Conservation (phyloP, 768 basidiomycete genomes). For the Amanita jacksonii region DNA sequence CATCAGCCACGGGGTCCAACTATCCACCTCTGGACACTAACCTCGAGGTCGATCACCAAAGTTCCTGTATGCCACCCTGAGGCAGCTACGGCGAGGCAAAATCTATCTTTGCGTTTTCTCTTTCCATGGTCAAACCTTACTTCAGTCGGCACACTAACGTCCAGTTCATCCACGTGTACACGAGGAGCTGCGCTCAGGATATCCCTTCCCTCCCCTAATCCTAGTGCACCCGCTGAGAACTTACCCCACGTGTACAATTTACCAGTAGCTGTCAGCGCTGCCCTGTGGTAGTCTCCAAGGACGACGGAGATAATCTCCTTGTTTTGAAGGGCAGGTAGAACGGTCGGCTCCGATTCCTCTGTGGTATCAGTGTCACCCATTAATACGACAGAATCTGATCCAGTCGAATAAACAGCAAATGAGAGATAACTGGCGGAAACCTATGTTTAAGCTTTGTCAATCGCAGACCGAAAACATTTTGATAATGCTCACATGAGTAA, state of each 20-base stretch:
- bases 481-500: slow-evolving; percentile 61
- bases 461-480: background rate
- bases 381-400: slow-evolving; percentile 60
- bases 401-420: slow-evolving; percentile 78
- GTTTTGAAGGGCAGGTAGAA: slow-evolving; percentile 69
- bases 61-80: slow-evolving; percentile 92
- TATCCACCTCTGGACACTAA: slow-evolving; percentile 19
- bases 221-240: slow-evolving; percentile 73
- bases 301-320: slow-evolving; percentile 76
- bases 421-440: slow-evolving; percentile 78
- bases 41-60: slow-evolving; percentile 78
- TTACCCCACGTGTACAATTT: slow-evolving; percentile 75
- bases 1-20: background rate
- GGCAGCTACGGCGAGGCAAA: slow-evolving; percentile 75
- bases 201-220: slow-evolving; percentile 56
- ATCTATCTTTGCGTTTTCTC: slow-evolving; percentile 43
- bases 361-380: slow-evolving; percentile 49
- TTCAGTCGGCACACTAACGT: slow-evolving; percentile 51
- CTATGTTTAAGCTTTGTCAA: slow-evolving; percentile 33
- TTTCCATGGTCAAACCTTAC: slow-evolving; percentile 62
- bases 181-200: background rate
- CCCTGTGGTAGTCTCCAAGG: slow-evolving; percentile 89
- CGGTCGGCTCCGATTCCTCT: slow-evolving; percentile 36
- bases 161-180: slow-evolving; percentile 26
- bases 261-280: slow-evolving; percentile 72